Conservation (phyloP, 768 basidiomycete species). For the Panellus pusillus region DNA sequence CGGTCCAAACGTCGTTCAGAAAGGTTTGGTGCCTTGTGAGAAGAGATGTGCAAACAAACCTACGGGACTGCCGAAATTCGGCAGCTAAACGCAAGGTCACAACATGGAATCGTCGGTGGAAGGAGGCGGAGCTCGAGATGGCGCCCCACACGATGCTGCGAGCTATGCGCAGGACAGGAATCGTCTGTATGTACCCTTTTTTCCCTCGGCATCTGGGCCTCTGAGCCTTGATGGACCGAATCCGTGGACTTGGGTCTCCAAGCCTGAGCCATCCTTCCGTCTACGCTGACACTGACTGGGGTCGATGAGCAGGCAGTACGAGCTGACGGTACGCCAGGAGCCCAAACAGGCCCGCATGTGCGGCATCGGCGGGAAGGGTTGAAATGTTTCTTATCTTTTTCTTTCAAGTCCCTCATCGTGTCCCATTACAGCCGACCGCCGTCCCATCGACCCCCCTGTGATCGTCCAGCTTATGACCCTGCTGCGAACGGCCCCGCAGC, state of each 20-base stretch:
- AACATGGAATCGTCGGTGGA: neutral
- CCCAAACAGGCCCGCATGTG: constrained; percentile 93
- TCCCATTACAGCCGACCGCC: constrained; percentile 70
- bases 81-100: too few species aligned
- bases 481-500: constrained; percentile 1
- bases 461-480: constrained; percentile 92
- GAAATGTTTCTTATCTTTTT: constrained; percentile 14
- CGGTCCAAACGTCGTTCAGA: too few species aligned
- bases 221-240: constrained; percentile 23
- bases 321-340: constrained; percentile 84
- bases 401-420: neutral
- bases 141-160: constrained; percentile 11
- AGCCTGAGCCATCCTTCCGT: neutral
- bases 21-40: too few species aligned
- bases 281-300: constrained; percentile 21
- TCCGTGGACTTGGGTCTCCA: constrained; percentile 33
- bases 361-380: constrained; percentile 80
- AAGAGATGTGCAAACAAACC: too few species aligned
- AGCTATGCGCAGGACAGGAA: constrained; percentile 37
- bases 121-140: neutral
- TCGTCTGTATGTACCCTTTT: constrained; percentile 36
- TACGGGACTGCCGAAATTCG: too few species aligned
- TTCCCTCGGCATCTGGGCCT: neutral
- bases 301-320: constrained; percentile 63
- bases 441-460: constrained; percentile 95